Evolutionary conservation across 805 yeast genomes (phyloP), one percentile per base, ranked within the genome.

Genomic region (Schwanniomyces occidentalis): DNA sequence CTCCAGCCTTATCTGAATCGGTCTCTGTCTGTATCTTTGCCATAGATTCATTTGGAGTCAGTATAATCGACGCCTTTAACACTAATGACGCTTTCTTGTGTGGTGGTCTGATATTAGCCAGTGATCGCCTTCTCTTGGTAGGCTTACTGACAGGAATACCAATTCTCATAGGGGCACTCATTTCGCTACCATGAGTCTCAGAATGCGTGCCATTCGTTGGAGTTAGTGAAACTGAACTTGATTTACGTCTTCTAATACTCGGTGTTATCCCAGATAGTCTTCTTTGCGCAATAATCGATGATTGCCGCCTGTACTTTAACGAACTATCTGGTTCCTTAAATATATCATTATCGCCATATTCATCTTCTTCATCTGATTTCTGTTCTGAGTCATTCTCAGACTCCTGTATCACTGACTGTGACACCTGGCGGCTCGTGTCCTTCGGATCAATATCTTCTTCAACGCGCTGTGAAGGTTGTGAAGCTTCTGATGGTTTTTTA

Each of bases 61-160:
- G 34, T 13, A 32, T 20, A 12, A 24, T 30, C n/a, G 40, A 27
- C 4, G 42, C 26, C 3, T 24, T 23, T 12, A 39, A 23, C 6
- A 32, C 22, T 13, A 39, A 23, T 7, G 37, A 21, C 9, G 36
- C 39, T 37, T 34, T 46, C 38, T 38, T 16, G 32, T 30, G 27
- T 16, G 30, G 24, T 16, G 46, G 35, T 23, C 34, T 40, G 15
- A 38, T 9, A 19, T 21, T 31, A 6, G 37, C 46, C 31, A 58
- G 54, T 17, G 64, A 56, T 26, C 58, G 41, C 32, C 71, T 53
- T 34, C 63, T 51, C 24, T 54, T 58, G 13, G 45, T 26, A 20
- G 56, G 52, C 30, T 59, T 64, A 4, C 54, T 46, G 8, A 51
- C 39, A 1, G 73, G 73, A 18, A 68, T 63, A n/a, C 59, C 66